These are phyloP conservation scores for Conringia planisiliqua DNA, from an alignment of 345 rosid genomes.

Conservation along the genomic window DNA sequence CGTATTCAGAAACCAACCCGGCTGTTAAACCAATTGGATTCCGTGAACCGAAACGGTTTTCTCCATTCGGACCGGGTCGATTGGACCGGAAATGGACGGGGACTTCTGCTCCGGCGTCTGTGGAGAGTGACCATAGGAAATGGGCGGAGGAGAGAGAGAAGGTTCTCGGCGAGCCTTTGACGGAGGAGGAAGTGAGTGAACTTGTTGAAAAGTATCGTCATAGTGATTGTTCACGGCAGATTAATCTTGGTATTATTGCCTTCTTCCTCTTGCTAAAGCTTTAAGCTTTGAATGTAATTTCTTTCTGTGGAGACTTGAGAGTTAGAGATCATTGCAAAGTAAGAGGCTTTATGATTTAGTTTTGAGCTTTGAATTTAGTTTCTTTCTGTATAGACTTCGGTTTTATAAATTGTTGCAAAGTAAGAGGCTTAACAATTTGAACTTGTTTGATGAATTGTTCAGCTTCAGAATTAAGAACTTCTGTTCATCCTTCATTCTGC, in stretches of 20 bases:
- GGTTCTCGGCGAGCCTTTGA: conserved; percentile 59
- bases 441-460: not conserved
- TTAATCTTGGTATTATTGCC: conserved; percentile 56
- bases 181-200: conserved; percentile 61
- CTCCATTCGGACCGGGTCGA: conserved; percentile 89
- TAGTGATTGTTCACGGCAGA: conserved; percentile 77
- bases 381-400: not conserved
- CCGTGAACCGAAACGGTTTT: conserved; percentile 84
- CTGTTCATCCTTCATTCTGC: not conserved
- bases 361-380: not conserved
- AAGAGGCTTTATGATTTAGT: not conserved
- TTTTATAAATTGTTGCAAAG: not conserved
- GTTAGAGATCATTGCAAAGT: not conserved
- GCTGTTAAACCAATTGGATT: conserved; percentile 61
- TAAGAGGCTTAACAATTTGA: not conserved
- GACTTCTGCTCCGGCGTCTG: conserved; percentile 48
- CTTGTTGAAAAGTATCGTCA: conserved; percentile 82
- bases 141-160: conserved; percentile 48
- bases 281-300: not conserved
- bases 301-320: not conserved
- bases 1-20: conserved; percentile 72
- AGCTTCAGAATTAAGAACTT: not conserved
- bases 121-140: conserved; percentile 35
- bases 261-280: conserved; percentile 3
- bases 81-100: conserved; percentile 84